Conservation (phyloP, 2,329 filamentous ascomycete genomes). For the Hirsutella thompsonii region DNA sequence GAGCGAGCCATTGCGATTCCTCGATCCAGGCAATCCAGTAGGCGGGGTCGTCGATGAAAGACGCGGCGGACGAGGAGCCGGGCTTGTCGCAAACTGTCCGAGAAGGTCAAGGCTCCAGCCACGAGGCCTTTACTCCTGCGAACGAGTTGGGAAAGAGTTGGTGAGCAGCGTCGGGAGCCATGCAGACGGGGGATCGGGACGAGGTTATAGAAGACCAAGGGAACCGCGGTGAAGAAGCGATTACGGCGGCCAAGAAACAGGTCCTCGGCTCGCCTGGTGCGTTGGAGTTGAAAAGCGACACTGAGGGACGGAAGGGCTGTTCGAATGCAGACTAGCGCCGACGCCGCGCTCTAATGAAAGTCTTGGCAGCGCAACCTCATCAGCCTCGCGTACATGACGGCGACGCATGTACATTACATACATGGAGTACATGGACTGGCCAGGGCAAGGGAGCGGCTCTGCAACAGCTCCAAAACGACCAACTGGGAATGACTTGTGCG, state of each 20-base stretch:
- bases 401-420: too few relatives aligned
- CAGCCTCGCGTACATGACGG: not conserved
- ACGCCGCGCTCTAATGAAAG: conserved; percentile 3
- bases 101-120: too few relatives aligned
- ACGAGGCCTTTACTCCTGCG: too few relatives aligned
- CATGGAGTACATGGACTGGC: too few relatives aligned
- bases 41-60: too few relatives aligned
- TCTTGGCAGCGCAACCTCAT: conserved; percentile 5
- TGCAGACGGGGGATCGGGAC: not conserved
- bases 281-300: not conserved
- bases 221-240: not conserved
- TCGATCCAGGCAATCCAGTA: too few relatives aligned
- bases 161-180: not conserved
- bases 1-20: not conserved
- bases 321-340: conserved; percentile 5
- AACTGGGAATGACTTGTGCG: too few relatives aligned
- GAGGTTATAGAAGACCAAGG: not conserved
- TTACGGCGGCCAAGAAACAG: not conserved
- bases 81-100: too few relatives aligned
- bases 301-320: not conserved
- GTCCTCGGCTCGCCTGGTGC: not conserved
- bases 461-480: too few relatives aligned
- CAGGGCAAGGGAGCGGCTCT: too few relatives aligned
- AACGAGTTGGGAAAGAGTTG: too few relatives aligned
- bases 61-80: too few relatives aligned